phyloP scores from a whole-genome alignment of 225 moss, liverwort and hornwort species.

The Pleurozium schreberi region DNA sequence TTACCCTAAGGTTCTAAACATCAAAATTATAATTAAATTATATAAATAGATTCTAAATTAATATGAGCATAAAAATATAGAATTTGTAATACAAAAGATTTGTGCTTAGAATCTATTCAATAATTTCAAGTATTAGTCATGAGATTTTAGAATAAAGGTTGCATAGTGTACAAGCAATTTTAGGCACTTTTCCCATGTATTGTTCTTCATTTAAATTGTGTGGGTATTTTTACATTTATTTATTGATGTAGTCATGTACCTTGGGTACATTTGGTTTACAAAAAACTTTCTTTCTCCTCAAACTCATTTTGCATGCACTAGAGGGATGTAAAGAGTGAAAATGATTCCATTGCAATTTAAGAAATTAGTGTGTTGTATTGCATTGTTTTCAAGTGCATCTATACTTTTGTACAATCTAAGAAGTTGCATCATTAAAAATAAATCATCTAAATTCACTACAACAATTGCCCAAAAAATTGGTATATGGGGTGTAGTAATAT shows the following conservation, averaged over 20 bases:
- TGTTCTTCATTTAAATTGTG: neutral
- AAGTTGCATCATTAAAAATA: neutral
- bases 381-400: neutral
- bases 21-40: too few species aligned
- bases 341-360: neutral
- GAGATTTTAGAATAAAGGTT: neutral
- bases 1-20: too few species aligned
- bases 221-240: neutral
- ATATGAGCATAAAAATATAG: too few species aligned
- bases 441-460: neutral
- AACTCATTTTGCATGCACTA: neutral
- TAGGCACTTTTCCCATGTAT: neutral
- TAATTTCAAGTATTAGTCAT: neutral
- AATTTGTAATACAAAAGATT: too few species aligned
- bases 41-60: too few species aligned
- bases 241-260: neutral
- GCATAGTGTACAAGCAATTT: neutral
- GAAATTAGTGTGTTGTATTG: fast-evolving
- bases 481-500: neutral
- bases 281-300: neutral
- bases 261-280: neutral
- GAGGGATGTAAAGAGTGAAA: neutral
- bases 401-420: neutral
- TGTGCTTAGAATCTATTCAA: neutral
- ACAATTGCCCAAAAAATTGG: neutral